phyloP scores from a whole-genome alignment of 768 basidiomycete species.

The Leccinum subgranulosum region DNA sequence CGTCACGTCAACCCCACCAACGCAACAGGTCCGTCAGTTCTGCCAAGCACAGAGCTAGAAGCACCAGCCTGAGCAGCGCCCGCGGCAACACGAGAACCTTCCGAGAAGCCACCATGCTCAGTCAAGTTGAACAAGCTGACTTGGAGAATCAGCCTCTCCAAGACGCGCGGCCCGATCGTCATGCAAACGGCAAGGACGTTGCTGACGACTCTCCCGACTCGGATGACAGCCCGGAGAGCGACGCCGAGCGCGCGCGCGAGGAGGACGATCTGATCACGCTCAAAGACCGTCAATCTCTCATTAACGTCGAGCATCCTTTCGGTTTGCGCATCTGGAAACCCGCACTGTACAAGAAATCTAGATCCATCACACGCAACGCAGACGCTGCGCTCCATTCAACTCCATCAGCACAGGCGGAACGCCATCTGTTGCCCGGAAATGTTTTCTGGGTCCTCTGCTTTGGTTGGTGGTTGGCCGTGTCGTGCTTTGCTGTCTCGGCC shows the following conservation, averaged over 20 bases:
- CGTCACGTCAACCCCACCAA: constrained; percentile 40
- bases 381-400: constrained; percentile 91
- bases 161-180: constrained; percentile 22
- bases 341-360: constrained; percentile 95
- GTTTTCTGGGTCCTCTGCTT: constrained; percentile 88
- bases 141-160: constrained; percentile 25
- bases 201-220: constrained; percentile 40
- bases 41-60: constrained; percentile 48
- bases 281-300: constrained; percentile 94
- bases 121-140: constrained; percentile 52
- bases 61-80: constrained; percentile 61
- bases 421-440: constrained; percentile 91
- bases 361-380: constrained; percentile 93
- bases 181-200: constrained; percentile 40
- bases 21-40: constrained; percentile 55
- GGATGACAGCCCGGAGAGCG: constrained; percentile 39
- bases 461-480: constrained; percentile 88
- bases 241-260: constrained; percentile 18
- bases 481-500: constrained; percentile 64
- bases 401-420: constrained; percentile 90
- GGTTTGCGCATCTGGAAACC: constrained; percentile 99
- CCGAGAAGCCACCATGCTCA: constrained; percentile 42
- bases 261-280: constrained; percentile 90
- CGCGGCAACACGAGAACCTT: constrained; percentile 44
- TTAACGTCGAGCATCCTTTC: constrained; percentile 99